Conservation (phyloP, 1,284 basidiomycete genomes). For the Athelia sp. region DNA sequence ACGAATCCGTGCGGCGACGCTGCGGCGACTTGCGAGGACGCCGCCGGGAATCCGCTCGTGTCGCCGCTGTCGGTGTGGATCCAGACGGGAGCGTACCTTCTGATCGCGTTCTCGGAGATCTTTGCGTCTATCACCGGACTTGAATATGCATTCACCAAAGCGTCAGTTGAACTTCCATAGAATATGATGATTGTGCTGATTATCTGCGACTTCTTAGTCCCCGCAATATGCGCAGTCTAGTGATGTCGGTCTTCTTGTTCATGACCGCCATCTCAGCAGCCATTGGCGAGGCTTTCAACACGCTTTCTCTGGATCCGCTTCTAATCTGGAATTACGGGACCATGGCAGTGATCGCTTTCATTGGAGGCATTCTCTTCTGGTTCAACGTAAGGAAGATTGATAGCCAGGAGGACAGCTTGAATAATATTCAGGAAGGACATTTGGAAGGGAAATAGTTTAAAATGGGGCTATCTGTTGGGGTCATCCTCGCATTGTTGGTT, state of each 20-base stretch:
- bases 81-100: constrained; percentile 58
- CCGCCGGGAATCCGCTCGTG: constrained; percentile 31
- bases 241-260: constrained; percentile 74
- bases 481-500: not conserved
- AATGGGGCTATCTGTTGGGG: not conserved
- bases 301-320: constrained; percentile 44
- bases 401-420: constrained; percentile 55
- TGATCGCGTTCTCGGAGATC: constrained; percentile 74
- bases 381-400: constrained; percentile 56
- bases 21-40: constrained; percentile 50
- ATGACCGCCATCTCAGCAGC: constrained; percentile 60
- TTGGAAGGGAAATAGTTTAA: constrained; percentile 17
- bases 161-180: constrained; percentile 18
- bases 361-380: constrained; percentile 52
- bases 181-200: not conserved
- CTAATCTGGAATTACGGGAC: constrained; percentile 51
- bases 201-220: constrained; percentile 29
- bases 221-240: constrained; percentile 75
- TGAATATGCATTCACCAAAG: constrained; percentile 90
- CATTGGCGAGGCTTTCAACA: constrained; percentile 66
- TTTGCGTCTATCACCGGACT: constrained; percentile 82
- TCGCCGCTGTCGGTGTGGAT: constrained; percentile 76
- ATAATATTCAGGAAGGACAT: constrained; percentile 39
- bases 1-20: constrained; percentile 61
- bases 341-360: constrained; percentile 36